Evolutionary conservation across 805 yeast species (phyloP).

Genomic region (Torulaspora gathmanii): DNA sequence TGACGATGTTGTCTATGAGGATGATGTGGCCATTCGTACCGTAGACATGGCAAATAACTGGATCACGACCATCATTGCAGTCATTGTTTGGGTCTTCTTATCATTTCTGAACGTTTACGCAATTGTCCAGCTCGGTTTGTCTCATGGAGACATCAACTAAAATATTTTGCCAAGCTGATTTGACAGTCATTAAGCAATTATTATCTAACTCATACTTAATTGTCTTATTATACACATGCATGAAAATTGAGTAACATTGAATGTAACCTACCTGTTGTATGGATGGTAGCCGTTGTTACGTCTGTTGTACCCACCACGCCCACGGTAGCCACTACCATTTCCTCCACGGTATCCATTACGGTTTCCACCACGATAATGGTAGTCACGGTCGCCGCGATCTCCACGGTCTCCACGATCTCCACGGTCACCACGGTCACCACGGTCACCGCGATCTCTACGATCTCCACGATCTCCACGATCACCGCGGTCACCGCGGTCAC

Average conservation of each 20-base stretch:
- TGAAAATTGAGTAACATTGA: not conserved
- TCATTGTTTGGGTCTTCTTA: slow-evolving; percentile 65
- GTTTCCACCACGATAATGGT: slow-evolving; percentile 16
- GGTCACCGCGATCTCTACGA: slow-evolving; percentile 20
- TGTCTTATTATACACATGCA: slow-evolving; percentile 7
- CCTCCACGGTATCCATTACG: slow-evolving; percentile 19
- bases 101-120: slow-evolving; percentile 66
- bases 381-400: slow-evolving; percentile 21
- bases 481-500: slow-evolving; percentile 26
- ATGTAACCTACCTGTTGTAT: slow-evolving; percentile 26
- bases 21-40: slow-evolving; percentile 22
- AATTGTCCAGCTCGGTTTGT: slow-evolving; percentile 39
- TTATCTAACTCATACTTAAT: slow-evolving; percentile 6
- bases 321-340: slow-evolving; percentile 23
- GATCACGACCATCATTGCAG: slow-evolving; percentile 48
- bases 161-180: no score
- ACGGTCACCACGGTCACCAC: slow-evolving; percentile 24
- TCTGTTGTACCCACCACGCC: slow-evolving; percentile 25
- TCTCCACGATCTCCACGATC: slow-evolving; percentile 33
- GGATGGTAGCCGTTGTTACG: slow-evolving; percentile 34
- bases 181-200: slow-evolving; percentile 3
- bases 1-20: slow-evolving; percentile 14
- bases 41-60: slow-evolving; percentile 61
- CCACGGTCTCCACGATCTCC: slow-evolving; percentile 33
- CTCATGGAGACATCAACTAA: slow-evolving; percentile 27